These are phyloP conservation scores for Warburgia ugandensis DNA, from an alignment of 164 flowering plant species.

Conservation along the genomic window DNA sequence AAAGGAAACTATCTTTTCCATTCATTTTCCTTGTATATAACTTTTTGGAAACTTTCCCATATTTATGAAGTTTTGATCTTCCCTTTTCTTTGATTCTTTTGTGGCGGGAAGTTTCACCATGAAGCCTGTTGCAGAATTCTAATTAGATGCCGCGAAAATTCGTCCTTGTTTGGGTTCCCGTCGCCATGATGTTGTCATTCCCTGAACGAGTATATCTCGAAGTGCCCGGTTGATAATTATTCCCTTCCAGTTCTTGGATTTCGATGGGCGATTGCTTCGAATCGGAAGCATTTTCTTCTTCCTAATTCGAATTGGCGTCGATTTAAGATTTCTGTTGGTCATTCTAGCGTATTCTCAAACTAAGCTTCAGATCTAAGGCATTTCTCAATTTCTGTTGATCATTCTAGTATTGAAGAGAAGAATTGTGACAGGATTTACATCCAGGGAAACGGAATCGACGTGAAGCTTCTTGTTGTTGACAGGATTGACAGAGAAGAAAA, in stretches of 20 bases:
- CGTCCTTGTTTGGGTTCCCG: constrained; percentile 5
- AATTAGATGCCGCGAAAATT: constrained; percentile 16
- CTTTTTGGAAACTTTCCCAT: too few species aligned
- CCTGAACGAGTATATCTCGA: constrained; percentile 20
- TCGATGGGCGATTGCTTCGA: constrained; percentile 18
- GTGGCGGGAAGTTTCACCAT: constrained; percentile 41
- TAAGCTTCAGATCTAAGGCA: constrained; percentile 57
- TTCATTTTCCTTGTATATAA: too few species aligned
- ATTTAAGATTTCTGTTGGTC: constrained; percentile 23
- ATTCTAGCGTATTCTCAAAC: constrained; percentile 21
- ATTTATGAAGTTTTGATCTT: neutral
- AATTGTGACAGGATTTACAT: constrained; percentile 55
- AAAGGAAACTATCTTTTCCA: too few species aligned
- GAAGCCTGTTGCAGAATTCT: constrained; percentile 68
- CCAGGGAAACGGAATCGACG: constrained; percentile 51
- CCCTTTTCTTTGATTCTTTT: neutral
- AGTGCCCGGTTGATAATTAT: constrained; percentile 1
- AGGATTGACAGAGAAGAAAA: constrained; percentile 52
- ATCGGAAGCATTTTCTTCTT: constrained; percentile 25
- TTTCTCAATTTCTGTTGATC: constrained; percentile 56
- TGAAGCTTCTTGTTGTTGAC: constrained; percentile 56
- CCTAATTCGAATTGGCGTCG: constrained; percentile 34
- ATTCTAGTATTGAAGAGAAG: constrained; percentile 42
- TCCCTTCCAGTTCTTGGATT: constrained; percentile 15
- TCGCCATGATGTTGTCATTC: constrained; percentile 12